Evolutionary conservation across 352 stramenopile species (phyloP).

Genomic region (Globisporangium emineosum): DNA sequence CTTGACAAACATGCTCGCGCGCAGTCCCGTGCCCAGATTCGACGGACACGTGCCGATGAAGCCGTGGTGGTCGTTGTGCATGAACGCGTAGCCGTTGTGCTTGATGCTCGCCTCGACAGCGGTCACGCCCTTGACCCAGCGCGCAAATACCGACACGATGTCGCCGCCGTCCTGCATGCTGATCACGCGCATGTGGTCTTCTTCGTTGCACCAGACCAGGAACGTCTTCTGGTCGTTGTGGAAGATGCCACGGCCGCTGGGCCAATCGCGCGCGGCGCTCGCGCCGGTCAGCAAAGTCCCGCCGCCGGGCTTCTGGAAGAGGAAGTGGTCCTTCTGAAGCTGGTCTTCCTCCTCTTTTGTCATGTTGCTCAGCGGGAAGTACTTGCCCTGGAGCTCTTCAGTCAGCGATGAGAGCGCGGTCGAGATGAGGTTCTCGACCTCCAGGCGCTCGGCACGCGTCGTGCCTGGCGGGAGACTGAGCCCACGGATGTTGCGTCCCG

Average conservation of each 20-base stretch:
- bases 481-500: slow-evolving; percentile 87
- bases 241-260: slow-evolving; percentile 89
- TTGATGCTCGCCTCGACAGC: slow-evolving; percentile 80
- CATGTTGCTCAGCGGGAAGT: slow-evolving; percentile 87
- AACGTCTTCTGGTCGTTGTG: slow-evolving; percentile 90
- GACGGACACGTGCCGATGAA: slow-evolving; percentile 86
- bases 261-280: slow-evolving; percentile 89
- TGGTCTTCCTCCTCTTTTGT: slow-evolving; percentile 89
- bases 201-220: slow-evolving; percentile 88
- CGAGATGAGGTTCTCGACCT: slow-evolving; percentile 83
- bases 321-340: slow-evolving; percentile 88
- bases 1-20: slow-evolving; percentile 84
- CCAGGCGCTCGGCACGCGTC: slow-evolving; percentile 74
- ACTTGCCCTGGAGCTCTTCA: slow-evolving; percentile 83
- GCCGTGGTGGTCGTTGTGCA: slow-evolving; percentile 86
- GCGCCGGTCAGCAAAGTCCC: slow-evolving; percentile 78
- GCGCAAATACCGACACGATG: slow-evolving; percentile 88
- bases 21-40: slow-evolving; percentile 83
- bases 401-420: slow-evolving; percentile 70
- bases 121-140: slow-evolving; percentile 81
- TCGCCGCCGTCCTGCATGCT: slow-evolving; percentile 89
- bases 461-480: slow-evolving; percentile 86
- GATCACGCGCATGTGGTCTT: slow-evolving; percentile 90
- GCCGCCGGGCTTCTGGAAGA: slow-evolving; percentile 92
- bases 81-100: slow-evolving; percentile 76